Evolutionary conservation across 495 filamentous ascomycete genomes (phyloP).

Genomic region (Xanthoparmelia taractica): DNA sequence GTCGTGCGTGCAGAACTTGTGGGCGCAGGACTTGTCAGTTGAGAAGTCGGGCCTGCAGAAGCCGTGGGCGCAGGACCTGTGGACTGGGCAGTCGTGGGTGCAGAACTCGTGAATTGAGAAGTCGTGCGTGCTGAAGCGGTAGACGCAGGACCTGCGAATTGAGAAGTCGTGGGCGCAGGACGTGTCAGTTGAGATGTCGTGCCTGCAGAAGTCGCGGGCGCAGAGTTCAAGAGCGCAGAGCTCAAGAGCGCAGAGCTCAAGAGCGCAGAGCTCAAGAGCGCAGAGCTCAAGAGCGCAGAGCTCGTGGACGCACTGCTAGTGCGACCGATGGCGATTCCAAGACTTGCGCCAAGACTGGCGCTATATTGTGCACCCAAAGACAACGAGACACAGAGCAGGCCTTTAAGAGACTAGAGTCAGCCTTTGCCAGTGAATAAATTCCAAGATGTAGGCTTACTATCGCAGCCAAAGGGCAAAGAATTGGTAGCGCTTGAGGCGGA

Average conservation of each 20-base stretch:
- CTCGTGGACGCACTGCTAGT: neutral
- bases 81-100: neutral
- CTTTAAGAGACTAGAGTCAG: neutral
- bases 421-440: neutral
- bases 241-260: neutral
- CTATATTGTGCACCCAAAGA: neutral
- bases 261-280: neutral
- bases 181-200: too few species aligned
- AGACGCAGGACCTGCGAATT: neutral
- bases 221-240: neutral
- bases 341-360: neutral
- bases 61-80: neutral
- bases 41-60: too few species aligned
- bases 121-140: neutral
- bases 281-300: neutral
- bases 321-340: too few species aligned
- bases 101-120: neutral
- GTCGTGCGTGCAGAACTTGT: neutral
- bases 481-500: too few species aligned
- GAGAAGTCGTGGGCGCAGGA: too few species aligned
- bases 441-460: neutral
- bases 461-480: neutral
- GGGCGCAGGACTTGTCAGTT: too few species aligned
- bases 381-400: neutral
- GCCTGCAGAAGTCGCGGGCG: neutral